Evolutionary conservation across 345 rosid genomes (phyloP).

Genomic region (Jatropha curcas): DNA sequence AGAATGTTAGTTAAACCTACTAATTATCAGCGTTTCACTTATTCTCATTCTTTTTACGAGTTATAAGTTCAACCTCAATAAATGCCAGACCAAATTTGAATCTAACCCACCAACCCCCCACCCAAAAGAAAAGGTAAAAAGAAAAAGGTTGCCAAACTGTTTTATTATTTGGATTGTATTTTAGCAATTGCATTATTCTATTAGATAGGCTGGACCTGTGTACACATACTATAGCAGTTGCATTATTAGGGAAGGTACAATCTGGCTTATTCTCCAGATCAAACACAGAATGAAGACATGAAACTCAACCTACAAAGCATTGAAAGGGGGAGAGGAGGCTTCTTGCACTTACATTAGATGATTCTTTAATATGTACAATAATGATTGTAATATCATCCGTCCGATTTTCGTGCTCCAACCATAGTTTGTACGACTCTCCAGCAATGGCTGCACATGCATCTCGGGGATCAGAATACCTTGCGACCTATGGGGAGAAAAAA

Average conservation of each 20-base stretch:
- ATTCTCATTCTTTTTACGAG: background rate
- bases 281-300: background rate
- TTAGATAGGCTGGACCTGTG: too few species aligned
- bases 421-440: conserved; percentile 85
- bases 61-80: background rate
- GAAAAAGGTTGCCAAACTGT: background rate
- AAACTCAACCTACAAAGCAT: background rate
- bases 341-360: conserved; percentile 48
- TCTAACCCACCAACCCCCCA: background rate
- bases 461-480: conserved; percentile 68
- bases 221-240: too few species aligned
- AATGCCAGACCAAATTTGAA: background rate
- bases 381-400: conserved; percentile 97
- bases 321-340: background rate
- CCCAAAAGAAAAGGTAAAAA: background rate
- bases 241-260: background rate
- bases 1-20: background rate
- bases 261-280: background rate
- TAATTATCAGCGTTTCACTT: background rate
- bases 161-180: background rate
- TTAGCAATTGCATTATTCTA: background rate
- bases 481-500: conserved; percentile 56
- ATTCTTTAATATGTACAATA: conserved; percentile 76
- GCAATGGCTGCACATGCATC: conserved; percentile 94
- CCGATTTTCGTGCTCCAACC: conserved; percentile 87